These are phyloP conservation scores for Metarhizium guizhouense DNA, from an alignment of 2,329 filamentous ascomycete genomes.

Conservation along the genomic window DNA sequence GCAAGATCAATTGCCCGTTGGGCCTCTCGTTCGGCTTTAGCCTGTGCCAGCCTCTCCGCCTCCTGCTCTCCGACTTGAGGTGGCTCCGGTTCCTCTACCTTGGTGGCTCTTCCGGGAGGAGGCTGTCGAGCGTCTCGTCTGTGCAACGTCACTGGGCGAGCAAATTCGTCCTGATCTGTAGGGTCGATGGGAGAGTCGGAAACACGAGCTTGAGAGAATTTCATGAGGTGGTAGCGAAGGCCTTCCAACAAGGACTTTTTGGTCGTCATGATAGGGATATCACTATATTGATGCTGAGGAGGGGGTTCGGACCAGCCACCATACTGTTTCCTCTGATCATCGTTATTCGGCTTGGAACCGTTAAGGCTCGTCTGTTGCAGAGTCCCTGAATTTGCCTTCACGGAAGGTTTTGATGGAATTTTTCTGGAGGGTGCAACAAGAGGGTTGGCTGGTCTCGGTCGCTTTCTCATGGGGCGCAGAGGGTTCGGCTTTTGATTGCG, in stretches of 20 bases:
- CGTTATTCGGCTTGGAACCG: constrained; percentile 25
- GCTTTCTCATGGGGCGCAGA: constrained; percentile 30
- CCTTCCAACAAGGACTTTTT: constrained; percentile 73
- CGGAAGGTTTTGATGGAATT: constrained; percentile 15
- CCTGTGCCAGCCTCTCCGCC: constrained; percentile 56
- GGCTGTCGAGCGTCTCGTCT: constrained; percentile 74
- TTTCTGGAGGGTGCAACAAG: constrained; percentile 52
- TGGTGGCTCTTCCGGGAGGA: constrained; percentile 53
- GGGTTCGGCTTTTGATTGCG: constrained; percentile 24
- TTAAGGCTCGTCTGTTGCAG: constrained; percentile 15
- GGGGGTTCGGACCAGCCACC: constrained; percentile 51
- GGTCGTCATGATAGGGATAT: constrained; percentile 68
- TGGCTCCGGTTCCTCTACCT: constrained; percentile 44
- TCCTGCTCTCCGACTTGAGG: constrained; percentile 46
- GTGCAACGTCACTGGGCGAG: constrained; percentile 79
- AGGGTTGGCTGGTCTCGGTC: constrained; percentile 44
- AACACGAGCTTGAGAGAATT: constrained; percentile 54
- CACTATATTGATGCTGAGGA: constrained; percentile 37
- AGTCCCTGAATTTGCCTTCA: constrained; percentile 10
- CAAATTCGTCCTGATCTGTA: constrained; percentile 66
- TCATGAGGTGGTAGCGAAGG: constrained; percentile 79
- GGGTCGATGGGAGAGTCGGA: constrained; percentile 57
- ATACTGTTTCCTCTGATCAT: constrained; percentile 35
- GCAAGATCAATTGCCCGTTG: constrained; percentile 81
- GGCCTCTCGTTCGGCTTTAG: constrained; percentile 71